phyloP scores from a whole-genome alignment of 768 basidiomycete species.

The Floccularia luteovirens region DNA sequence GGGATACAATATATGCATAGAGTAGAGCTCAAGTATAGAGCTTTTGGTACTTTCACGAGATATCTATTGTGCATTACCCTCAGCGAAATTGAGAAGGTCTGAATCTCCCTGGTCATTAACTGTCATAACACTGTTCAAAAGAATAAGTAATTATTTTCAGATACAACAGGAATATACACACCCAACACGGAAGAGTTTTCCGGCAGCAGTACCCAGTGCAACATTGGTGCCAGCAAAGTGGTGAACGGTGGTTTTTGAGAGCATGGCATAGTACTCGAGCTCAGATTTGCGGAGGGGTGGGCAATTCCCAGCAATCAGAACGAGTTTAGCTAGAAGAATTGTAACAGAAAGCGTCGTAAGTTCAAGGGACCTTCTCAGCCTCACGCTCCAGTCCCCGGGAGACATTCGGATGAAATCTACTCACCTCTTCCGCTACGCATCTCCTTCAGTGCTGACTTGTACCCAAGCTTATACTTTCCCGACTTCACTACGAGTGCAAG shows the following conservation, averaged over 20 bases:
- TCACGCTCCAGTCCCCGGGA: constrained; percentile 93
- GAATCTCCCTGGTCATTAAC: constrained; percentile 95
- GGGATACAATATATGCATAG: no score
- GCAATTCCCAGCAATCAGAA: constrained; percentile 98
- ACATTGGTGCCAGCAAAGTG: constrained; percentile 98
- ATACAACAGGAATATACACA: constrained; percentile 18
- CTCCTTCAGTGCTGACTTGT: constrained; percentile 97
- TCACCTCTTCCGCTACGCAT: constrained; percentile 98
- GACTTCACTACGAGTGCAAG: constrained; percentile 98
- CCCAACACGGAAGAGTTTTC: constrained; percentile 99
- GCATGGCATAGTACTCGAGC: constrained; percentile 99
- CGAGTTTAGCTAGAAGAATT: constrained; percentile 76
- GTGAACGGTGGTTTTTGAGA: constrained; percentile 98
- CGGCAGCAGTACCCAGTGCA: constrained; percentile 96
- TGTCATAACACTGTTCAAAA: constrained; percentile 79
- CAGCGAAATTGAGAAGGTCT: constrained; percentile 85
- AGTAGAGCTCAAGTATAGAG: no score
- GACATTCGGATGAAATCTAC: constrained; percentile 30
- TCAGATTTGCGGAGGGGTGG: constrained; percentile 99
- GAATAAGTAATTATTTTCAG: constrained; percentile 1
- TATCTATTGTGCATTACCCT: constrained; percentile 62
- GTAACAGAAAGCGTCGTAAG: constrained; percentile 37
- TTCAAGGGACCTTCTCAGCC: constrained; percentile 98
- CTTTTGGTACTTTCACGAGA: no score
- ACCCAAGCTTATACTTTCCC: constrained; percentile 94